Base-by-base conservation (phyloP, 352 stramenopile genomes). In the Phytophthora litchii region DNA sequence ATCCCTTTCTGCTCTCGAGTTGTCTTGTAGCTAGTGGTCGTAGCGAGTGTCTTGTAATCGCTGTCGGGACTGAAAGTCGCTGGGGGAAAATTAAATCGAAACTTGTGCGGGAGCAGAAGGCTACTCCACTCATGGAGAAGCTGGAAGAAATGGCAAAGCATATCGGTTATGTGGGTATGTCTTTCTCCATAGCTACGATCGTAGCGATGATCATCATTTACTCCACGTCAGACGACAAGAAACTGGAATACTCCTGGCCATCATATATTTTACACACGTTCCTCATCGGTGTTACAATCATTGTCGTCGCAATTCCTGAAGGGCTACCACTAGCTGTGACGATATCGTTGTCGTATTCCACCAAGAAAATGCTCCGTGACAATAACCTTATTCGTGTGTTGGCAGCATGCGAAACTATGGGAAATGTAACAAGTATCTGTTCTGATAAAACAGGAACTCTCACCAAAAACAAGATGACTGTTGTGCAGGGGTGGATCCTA, bases 341-440 rank as follows among this genome's bases (percentile, higher is more conserved):
- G 10, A 97, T 98, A 45, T 96, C 90, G 34, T 75, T 98, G n/a
- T 96, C 95, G 6, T 98, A 97, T 56, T 97, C 86, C 19, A 99
- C 92, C 12, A 98, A 97, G 55, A 97, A 98, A 51, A 99, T 99
- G 97, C 97, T 98, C 50, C 91, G 93, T 41, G 96, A 99, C 71
- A 96, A 99, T 71, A 99, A 99, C 67, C 86, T 99, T 29, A 98
- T 99, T 29, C 97, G 97, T 44, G 89, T 99, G 21, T 77, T 99
- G 12, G 89, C 97, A 21, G 96, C 96, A 3, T 99, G 96, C 64
- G 97, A 99, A 74, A 99, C 97, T 0, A 99, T 99, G 96, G 97
- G 96, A 21, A 98, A 97, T 73, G 96, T 97, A 9, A 99, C 96
- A 3, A 99, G 92, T 51, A 99, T 99, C 64, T 99, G 96, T 71